Evolutionary conservation across 768 basidiomycete species (phyloP), one percentile per base, ranked within the genome.

Genomic region (Russula ochroleuca): DNA sequence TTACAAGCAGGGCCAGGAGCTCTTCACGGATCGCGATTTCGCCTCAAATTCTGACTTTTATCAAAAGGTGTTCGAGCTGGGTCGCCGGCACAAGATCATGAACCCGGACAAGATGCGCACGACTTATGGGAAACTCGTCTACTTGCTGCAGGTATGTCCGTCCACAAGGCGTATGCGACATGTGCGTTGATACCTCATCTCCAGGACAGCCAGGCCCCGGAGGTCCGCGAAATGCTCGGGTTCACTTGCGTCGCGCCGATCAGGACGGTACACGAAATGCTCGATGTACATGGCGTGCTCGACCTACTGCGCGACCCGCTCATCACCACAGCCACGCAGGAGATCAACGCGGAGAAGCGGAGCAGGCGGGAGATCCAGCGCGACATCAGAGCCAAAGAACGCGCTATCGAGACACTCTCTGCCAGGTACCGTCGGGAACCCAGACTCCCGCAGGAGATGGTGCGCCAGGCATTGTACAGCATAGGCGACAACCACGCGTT

Each of bases 401-500:
- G 86, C 13, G 92, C 92, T 14, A 90, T 94, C 64, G 92, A 92
- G 73, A 78, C 78, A 0, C 82, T 94, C 3, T 82, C 91, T 1
- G 57, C 78, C 23, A 83, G 81, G 40, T 92, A 91, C 70, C 78
- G 82, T 33, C 79, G 81, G 21, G 75, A 78, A 19, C 47, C 57
- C 25, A 82, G 80, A 7, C 78, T 91, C 21, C 75, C 78, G 14
- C 85, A 85, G 67, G 91, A 93, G 70, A 75, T 79, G 52, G 76
- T 91, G 11, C 81, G 86, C 35, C 88, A 92, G 70, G 92, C 90
- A 70, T 73, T 94, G 55, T 94, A 93, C 72, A 90, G 87, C 69
- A 92, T 94, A 56, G 92, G 92, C 2, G 92, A 94, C 73, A 94
- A 94, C 70, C 90, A 93, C 71, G 89, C 92, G 13, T 94, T 94